Percentiles rank a stretch among this genome's conserved stretches.
phyloP scores from a whole-genome alignment of 495 filamentous ascomycete species.

The Geopyxis carbonaria region DNA sequence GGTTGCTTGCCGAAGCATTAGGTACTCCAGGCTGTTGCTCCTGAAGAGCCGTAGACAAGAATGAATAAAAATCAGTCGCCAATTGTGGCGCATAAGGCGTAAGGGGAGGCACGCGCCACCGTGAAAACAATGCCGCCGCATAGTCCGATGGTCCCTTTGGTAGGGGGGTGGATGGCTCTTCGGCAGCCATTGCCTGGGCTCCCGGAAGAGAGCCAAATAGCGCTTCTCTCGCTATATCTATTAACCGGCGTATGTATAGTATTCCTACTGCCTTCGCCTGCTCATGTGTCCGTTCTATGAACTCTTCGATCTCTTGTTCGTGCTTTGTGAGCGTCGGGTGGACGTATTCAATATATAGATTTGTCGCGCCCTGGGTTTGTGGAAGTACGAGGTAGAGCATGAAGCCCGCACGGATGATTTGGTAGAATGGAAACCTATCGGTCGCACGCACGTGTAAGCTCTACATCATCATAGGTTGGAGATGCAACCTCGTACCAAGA shows the following conservation, averaged over 20 bases:
- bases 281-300: slow-evolving; percentile 71
- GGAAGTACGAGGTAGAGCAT: slow-evolving; percentile 95
- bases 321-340: slow-evolving; percentile 78
- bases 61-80: slow-evolving; percentile 50
- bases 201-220: slow-evolving; percentile 42
- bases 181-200: slow-evolving; percentile 25
- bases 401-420: slow-evolving; percentile 73
- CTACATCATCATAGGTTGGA: neutral
- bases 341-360: slow-evolving; percentile 69
- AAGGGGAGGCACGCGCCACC: slow-evolving; percentile 60
- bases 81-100: slow-evolving; percentile 30
- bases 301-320: slow-evolving; percentile 74
- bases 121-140: slow-evolving; percentile 61
- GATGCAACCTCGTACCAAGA: slow-evolving; percentile 40
- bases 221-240: slow-evolving; percentile 58
- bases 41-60: slow-evolving; percentile 47
- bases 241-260: slow-evolving; percentile 58
- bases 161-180: slow-evolving; percentile 34
- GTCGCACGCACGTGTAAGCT: neutral
- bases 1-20: slow-evolving; percentile 4
- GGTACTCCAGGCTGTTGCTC: slow-evolving; percentile 13
- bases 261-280: slow-evolving; percentile 61
- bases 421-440: slow-evolving; percentile 75
- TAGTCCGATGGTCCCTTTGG: slow-evolving; percentile 37
- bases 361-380: slow-evolving; percentile 75